Conservation (phyloP, 768 basidiomycete genomes). For the Gelatoporia subvermispora region DNA sequence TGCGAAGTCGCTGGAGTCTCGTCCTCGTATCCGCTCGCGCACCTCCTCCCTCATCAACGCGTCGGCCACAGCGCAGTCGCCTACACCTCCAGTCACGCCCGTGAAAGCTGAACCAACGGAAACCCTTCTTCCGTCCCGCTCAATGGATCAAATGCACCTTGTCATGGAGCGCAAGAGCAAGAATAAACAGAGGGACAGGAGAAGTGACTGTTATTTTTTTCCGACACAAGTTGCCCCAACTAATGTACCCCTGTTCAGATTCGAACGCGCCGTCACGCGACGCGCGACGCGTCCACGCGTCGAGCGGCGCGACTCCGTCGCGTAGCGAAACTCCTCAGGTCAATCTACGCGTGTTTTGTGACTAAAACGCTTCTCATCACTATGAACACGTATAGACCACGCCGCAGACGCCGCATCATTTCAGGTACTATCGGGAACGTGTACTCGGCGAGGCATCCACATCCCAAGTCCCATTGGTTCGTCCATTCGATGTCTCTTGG, state of each 20-base stretch:
- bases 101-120: constrained; percentile 62
- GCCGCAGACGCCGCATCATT: constrained; percentile 24
- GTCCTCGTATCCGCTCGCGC: constrained; percentile 28
- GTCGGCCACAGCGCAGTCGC: constrained; percentile 31
- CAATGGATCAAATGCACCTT: constrained; percentile 72
- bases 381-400: constrained; percentile 3
- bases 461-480: constrained; percentile 13
- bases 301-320: constrained; percentile 7
- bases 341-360: constrained; percentile 47
- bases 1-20: constrained; percentile 3
- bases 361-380: not conserved
- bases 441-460: constrained; percentile 21
- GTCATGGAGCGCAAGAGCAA: constrained; percentile 66
- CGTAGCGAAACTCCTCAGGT: constrained; percentile 12
- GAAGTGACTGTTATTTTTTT: constrained; percentile 39
- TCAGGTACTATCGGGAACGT: constrained; percentile 23
- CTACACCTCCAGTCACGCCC: constrained; percentile 48
- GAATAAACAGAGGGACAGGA: constrained; percentile 41
- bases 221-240: constrained; percentile 1
- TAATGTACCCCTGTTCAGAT: constrained; percentile 7
- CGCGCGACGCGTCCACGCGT: constrained; percentile 13
- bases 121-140: constrained; percentile 42
- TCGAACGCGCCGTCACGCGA: constrained; percentile 20
- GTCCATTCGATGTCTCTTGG: not conserved
- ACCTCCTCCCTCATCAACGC: constrained; percentile 46